Conservation (phyloP, 1,284 basidiomycete species). For the Ganoderma multipileum region DNA sequence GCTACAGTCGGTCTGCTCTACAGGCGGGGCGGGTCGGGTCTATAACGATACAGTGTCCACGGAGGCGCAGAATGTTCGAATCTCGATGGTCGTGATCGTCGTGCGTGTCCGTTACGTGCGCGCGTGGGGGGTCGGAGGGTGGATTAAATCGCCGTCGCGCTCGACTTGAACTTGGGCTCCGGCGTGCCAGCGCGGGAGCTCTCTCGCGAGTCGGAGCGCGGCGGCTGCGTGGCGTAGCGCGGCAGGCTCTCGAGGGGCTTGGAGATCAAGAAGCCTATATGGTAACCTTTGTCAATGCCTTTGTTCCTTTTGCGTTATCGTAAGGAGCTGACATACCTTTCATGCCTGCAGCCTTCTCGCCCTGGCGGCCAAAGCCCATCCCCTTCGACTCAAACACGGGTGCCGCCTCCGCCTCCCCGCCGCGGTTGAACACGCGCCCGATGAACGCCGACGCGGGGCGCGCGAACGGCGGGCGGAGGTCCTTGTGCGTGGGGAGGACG, state of each 20-base stretch:
- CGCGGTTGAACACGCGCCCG: conserved; percentile 34
- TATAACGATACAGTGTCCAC: conserved; percentile 30
- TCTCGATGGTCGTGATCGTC: conserved; percentile 11
- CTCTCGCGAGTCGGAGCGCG: conserved; percentile 24
- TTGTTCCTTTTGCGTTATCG: not conserved
- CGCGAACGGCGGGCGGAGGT: conserved; percentile 43
- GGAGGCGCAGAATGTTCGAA: conserved; percentile 15
- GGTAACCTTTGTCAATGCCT: conserved; percentile 15
- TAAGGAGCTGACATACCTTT: conserved; percentile 49
- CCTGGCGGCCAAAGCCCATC: conserved; percentile 73
- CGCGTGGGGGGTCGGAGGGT: conserved; percentile 7
- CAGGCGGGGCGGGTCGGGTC: conserved; percentile 11
- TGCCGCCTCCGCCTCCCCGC: conserved; percentile 19
- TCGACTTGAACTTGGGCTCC: conserved; percentile 42
- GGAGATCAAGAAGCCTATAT: conserved; percentile 45
- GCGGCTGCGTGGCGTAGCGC: conserved; percentile 41
- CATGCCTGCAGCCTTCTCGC: conserved; percentile 76
- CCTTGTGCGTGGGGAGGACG: conserved; percentile 58
- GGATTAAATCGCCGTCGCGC: conserved; percentile 36
- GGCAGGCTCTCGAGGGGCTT: conserved; percentile 47
- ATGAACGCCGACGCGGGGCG: conserved; percentile 33
- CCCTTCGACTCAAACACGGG: conserved; percentile 42
- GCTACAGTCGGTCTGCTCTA: conserved; percentile 23
- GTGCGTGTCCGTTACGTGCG: conserved; percentile 23
- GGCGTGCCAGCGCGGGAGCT: conserved; percentile 38